Conservation (phyloP, 2,329 filamentous ascomycete genomes). For the Hypoxylon sp. region DNA sequence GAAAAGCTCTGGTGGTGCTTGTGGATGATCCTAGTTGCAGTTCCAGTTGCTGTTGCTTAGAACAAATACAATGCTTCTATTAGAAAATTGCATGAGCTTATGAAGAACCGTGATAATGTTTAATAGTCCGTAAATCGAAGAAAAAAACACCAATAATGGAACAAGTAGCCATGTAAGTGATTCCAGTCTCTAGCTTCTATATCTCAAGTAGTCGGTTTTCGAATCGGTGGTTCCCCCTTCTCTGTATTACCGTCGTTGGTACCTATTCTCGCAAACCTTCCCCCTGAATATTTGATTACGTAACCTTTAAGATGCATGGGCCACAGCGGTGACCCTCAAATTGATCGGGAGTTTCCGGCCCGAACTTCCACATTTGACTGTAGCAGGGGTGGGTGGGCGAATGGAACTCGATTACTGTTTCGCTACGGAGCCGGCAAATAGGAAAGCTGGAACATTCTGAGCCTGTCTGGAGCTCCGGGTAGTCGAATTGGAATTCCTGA, state of each 20-base stretch:
- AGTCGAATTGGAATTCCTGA: constrained; percentile 29
- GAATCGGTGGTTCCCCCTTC: neutral
- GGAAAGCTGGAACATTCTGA: constrained; percentile 23
- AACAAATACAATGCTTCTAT: neutral
- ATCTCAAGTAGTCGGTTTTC: neutral
- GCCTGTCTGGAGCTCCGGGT: constrained; percentile 15
- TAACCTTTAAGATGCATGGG: neutral
- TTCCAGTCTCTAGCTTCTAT: neutral
- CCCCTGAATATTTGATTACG: neutral
- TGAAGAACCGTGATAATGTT: neutral
- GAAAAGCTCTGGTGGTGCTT: neutral
- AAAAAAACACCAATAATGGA: neutral
- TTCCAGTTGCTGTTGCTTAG: neutral
- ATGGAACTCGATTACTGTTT: constrained; percentile 34
- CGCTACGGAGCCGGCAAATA: constrained; percentile 36
- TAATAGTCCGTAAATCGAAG: neutral
- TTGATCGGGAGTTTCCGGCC: constrained; percentile 41
- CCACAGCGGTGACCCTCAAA: neutral
- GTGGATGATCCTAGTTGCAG: neutral
- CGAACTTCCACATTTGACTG: constrained; percentile 18
- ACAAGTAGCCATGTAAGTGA: neutral
- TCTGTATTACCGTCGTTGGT: no score
- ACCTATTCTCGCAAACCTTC: neutral
- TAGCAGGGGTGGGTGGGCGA: constrained; percentile 32
- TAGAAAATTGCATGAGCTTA: neutral